These are phyloP conservation scores for Vanderwaltozyma tropicalis DNA, from an alignment of 805 yeast genomes.

Conservation along the genomic window DNA sequence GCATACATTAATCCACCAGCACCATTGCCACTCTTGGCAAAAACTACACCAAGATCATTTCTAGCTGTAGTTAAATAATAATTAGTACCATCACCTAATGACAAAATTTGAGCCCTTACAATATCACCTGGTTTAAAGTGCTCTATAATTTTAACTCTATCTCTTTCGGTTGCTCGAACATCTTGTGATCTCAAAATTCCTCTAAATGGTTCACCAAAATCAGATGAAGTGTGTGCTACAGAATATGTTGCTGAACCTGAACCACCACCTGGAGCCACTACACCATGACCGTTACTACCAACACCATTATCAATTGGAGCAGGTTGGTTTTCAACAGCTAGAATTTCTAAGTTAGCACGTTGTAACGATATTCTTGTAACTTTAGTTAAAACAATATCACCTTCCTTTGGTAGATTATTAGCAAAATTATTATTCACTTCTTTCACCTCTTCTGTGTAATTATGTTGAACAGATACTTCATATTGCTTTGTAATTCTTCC, in stretches of 20 bases:
- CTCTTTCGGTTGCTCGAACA: slow-evolving; percentile 83
- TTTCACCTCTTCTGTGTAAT: slow-evolving; percentile 6
- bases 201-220: slow-evolving; percentile 79
- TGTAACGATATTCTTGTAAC: slow-evolving; percentile 55
- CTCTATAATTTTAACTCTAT: slow-evolving; percentile 66
- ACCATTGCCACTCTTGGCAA: slow-evolving; percentile 59
- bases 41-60: slow-evolving; percentile 87
- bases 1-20: slow-evolving; percentile 78
- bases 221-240: slow-evolving; percentile 42
- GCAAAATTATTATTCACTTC: slow-evolving; percentile 24
- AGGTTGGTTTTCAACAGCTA: slow-evolving; percentile 53
- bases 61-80: slow-evolving; percentile 83
- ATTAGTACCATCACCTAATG: slow-evolving; percentile 88
- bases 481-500: slow-evolving; percentile 14
- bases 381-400: slow-evolving; percentile 69
- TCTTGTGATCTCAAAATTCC: slow-evolving; percentile 83
- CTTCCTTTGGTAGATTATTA: slow-evolving; percentile 65
- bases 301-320: slow-evolving; percentile 53
- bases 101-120: slow-evolving; percentile 67
- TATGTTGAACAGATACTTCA: slow-evolving; percentile 23
- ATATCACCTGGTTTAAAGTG: slow-evolving; percentile 88
- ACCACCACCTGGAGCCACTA: slow-evolving; percentile 41
- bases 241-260: slow-evolving; percentile 39
- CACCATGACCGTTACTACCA: slow-evolving; percentile 44
- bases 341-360: slow-evolving; percentile 72